These are phyloP conservation scores for Raffaelea ambrosiae DNA, from an alignment of 2,329 filamentous ascomycete species.

Conservation along the genomic window DNA sequence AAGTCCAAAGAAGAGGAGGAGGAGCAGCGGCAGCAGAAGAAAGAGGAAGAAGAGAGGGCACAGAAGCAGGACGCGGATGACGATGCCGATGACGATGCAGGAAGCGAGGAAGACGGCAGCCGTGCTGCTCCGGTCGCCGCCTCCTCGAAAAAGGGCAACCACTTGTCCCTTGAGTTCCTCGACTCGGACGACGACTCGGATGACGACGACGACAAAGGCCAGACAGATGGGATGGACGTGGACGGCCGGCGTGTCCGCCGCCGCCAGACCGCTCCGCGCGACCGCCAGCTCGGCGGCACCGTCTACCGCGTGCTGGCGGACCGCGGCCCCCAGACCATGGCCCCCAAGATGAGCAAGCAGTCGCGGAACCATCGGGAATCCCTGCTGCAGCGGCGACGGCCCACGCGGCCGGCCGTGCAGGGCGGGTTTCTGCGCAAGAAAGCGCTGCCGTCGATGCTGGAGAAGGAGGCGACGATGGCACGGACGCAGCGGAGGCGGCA, in stretches of 20 bases:
- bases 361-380: slow-evolving; percentile 32
- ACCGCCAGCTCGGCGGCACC: slow-evolving; percentile 43
- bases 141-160: slow-evolving; percentile 22
- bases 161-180: slow-evolving; percentile 46
- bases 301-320: slow-evolving; percentile 41
- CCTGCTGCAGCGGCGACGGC: slow-evolving; percentile 36
- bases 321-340: slow-evolving; percentile 35
- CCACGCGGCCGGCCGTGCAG: slow-evolving; percentile 20
- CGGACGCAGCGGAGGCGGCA: no score
- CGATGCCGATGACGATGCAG: slow-evolving; percentile 15
- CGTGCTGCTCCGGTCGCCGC: no score
- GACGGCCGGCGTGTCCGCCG: background rate
- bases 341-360: slow-evolving; percentile 37
- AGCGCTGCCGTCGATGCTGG: slow-evolving; percentile 13
- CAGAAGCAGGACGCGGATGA: slow-evolving; percentile 11
- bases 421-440: slow-evolving; percentile 34
- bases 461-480: background rate
- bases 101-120: slow-evolving; percentile 16
- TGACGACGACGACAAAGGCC: slow-evolving; percentile 17
- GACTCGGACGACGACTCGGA: slow-evolving; percentile 41
- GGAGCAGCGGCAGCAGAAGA: slow-evolving; percentile 5
- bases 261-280: slow-evolving; percentile 24
- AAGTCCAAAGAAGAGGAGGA: slow-evolving; percentile 23
- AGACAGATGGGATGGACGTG: slow-evolving; percentile 8
- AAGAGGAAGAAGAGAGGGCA: slow-evolving; percentile 10